phyloP scores from a whole-genome alignment of 1,139 yeast genomes.

The Scheffersomyces quercinus region DNA sequence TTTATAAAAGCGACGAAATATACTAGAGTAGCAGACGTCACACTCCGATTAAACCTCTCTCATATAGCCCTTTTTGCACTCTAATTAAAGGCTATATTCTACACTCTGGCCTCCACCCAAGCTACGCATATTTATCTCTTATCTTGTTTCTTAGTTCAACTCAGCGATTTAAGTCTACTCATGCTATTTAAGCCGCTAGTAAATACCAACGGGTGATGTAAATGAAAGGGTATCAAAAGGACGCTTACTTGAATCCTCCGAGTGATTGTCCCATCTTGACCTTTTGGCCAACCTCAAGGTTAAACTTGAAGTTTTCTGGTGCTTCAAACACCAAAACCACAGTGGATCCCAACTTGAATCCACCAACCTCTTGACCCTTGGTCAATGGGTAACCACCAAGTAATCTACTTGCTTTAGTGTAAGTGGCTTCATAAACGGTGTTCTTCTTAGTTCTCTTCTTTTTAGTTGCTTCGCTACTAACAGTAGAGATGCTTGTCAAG shows the following conservation, averaged over 20 bases:
- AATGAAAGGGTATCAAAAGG: neutral
- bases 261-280: slow-evolving; percentile 85
- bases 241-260: slow-evolving; percentile 46
- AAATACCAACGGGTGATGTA: neutral
- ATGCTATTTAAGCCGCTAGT: no score
- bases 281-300: slow-evolving; percentile 67
- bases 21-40: no score
- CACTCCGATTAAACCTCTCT: no score
- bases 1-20: no score
- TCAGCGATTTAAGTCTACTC: no score
- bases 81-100: no score
- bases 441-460: slow-evolving; percentile 57
- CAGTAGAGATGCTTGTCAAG: slow-evolving; percentile 14
- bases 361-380: slow-evolving; percentile 97
- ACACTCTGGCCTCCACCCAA: no score
- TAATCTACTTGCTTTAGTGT: slow-evolving; percentile 74
- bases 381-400: slow-evolving; percentile 86
- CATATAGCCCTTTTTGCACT: no score
- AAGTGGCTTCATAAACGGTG: slow-evolving; percentile 93
- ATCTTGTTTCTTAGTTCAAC: no score
- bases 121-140: no score
- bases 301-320: slow-evolving; percentile 73
- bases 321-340: slow-evolving; percentile 97
- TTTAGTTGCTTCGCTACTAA: slow-evolving; percentile 2
- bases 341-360: slow-evolving; percentile 93